A percentile compares a stretch with the other conserved stretches of the same genome.
Conservation (phyloP, 2,329 filamentous ascomycete genomes). For the Hymenoscyphus linearis region DNA sequence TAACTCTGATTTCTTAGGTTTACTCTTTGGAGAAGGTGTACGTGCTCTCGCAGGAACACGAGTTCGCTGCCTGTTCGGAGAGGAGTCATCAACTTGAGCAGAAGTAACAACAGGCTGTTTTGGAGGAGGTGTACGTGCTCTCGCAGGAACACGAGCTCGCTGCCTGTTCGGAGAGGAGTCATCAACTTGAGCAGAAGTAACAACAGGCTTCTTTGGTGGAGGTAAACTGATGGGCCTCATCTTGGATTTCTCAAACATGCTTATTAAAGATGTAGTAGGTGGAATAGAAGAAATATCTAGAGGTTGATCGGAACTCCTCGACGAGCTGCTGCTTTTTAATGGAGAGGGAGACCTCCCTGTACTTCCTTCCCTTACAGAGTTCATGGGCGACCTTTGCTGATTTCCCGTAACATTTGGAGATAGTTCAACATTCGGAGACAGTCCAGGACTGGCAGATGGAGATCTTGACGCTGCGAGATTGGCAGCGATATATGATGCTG, state of each 20-base stretch:
- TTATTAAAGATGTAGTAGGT: conserved; percentile 59
- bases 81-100: conserved; percentile 11
- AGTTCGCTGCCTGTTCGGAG: conserved; percentile 9
- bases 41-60: conserved; percentile 3
- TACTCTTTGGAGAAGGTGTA: conserved; percentile 9
- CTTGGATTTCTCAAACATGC: conserved; percentile 57
- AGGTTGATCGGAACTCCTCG: conserved; percentile 30
- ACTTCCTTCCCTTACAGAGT: conserved; percentile 4
- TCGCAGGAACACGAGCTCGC: conserved; percentile 8
- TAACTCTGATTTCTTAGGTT: conserved; percentile 11
- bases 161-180: conserved; percentile 12
- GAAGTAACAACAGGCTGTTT: conserved; percentile 12
- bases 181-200: conserved; percentile 8
- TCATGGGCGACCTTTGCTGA: conserved; percentile 9
- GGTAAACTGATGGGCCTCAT: conserved; percentile 13
- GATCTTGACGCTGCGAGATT: conserved; percentile 58
- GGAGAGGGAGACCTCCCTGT: conserved; percentile 12
- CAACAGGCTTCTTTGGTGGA: conserved; percentile 9
- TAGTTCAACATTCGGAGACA: conserved; percentile 33
- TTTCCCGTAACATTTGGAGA: conserved; percentile 35
- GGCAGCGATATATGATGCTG: conserved; percentile 57
- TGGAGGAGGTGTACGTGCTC: conserved; percentile 7
- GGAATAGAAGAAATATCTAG: conserved; percentile 55
- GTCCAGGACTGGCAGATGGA: conserved; percentile 40
- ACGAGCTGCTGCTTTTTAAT: conserved; percentile 21